Evolutionary conservation across 768 basidiomycete genomes (phyloP).

Genomic region (Mycena metata): DNA sequence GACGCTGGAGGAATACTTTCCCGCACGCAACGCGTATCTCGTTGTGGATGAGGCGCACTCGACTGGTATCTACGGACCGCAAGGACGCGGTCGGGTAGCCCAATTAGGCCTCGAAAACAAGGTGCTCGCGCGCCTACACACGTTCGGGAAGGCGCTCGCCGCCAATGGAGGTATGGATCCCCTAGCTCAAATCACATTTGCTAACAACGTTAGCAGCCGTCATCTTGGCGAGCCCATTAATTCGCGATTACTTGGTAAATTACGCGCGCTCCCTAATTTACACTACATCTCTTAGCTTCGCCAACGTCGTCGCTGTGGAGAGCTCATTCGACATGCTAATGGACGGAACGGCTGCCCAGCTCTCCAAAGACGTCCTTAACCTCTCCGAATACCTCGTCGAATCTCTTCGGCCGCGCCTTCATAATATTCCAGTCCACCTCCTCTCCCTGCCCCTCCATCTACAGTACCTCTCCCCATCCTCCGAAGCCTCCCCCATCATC

Average conservation of each 20-base stretch:
- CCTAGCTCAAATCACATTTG: conserved; percentile 4
- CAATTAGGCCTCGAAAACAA: conserved; percentile 77
- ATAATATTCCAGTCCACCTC: conserved; percentile 52
- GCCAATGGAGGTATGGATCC: conserved; percentile 81
- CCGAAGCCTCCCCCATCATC: conserved; percentile 80
- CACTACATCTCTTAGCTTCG: conserved; percentile 86
- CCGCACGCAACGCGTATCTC: conserved; percentile 74
- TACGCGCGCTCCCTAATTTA: conserved; percentile 94
- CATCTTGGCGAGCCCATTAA: conserved; percentile 75
- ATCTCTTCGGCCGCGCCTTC: conserved; percentile 28
- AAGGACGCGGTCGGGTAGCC: conserved; percentile 82
- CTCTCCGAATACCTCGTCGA: conserved; percentile 59
- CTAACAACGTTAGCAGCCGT: conserved; percentile 64
- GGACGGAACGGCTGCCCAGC: conserved; percentile 67
- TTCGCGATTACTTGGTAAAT: conserved; percentile 90
- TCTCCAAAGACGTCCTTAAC: conserved; percentile 54
- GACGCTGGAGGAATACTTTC: conserved; percentile 71
- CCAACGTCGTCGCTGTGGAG: conserved; percentile 80
- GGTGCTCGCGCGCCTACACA: conserved; percentile 85
- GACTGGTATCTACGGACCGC: conserved; percentile 88
- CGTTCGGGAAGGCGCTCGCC: conserved; percentile 93
- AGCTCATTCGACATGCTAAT: conserved; percentile 86
- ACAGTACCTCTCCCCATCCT: conserved; percentile 38
- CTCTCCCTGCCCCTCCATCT: conserved; percentile 61
- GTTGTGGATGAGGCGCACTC: conserved; percentile 96